phyloP scores from a whole-genome alignment of 139 green algal genomes.

The Chlamydomonas schloesseri region DNA sequence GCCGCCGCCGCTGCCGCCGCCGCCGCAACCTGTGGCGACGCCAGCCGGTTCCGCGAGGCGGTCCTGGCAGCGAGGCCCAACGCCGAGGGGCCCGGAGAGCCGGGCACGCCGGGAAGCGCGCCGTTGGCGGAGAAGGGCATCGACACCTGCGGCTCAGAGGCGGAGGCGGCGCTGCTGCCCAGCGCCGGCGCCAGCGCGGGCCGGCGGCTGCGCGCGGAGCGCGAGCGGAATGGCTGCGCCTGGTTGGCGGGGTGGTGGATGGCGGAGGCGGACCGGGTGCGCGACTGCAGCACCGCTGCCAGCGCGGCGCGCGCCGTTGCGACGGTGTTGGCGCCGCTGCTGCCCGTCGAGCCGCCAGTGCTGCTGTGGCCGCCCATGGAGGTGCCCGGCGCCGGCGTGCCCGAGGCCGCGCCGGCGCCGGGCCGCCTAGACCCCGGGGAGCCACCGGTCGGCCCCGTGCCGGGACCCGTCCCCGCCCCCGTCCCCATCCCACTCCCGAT shows the following conservation, averaged over 20 bases:
- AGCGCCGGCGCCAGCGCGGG: neutral
- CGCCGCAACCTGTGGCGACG: too few species aligned
- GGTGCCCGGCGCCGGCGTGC: too few species aligned
- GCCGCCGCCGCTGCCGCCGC: too few species aligned
- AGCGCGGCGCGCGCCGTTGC: neutral
- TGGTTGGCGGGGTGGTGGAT: neutral
- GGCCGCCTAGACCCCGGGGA: too few species aligned
- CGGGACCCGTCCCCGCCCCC: too few species aligned
- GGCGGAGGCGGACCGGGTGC: slow-evolving; percentile 11
- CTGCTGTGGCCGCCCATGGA: too few species aligned
- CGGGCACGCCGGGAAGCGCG: neutral
- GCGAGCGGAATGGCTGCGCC: neutral
- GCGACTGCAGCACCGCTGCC: slow-evolving; percentile 10
- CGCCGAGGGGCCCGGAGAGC: neutral
- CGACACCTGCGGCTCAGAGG: neutral
- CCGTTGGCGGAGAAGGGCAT: neutral
- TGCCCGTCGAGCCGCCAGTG: neutral
- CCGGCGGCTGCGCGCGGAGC: neutral
- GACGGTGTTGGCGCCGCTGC: neutral
- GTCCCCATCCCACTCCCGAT: too few species aligned
- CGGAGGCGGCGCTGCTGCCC: neutral
- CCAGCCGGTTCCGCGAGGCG: too few species aligned
- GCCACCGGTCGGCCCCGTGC: too few species aligned
- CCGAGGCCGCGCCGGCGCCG: neutral
- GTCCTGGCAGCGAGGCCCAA: neutral